Percentiles rank a stretch among this genome's conserved stretches.
Evolutionary conservation across 305 asterid genomes (phyloP).

Genomic region (Plantago coronopus): DNA sequence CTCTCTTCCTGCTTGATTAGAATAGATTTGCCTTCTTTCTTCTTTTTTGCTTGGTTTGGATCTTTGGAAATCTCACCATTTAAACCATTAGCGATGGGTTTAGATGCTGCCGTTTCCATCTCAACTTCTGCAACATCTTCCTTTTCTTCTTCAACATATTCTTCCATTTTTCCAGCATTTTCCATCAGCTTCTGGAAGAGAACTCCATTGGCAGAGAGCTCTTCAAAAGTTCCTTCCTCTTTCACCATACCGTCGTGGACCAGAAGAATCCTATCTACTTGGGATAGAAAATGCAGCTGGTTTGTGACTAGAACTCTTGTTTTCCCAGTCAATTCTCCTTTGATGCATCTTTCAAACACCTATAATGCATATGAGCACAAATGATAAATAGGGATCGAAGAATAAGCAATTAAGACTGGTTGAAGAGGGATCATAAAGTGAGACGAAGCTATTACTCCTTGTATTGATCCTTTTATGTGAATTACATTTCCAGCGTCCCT

Average conservation of each 20-base stretch:
- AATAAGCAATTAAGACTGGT: constrained; percentile 1
- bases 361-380: constrained; percentile 28
- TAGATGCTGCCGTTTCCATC: constrained; percentile 29
- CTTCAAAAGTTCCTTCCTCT: constrained; percentile 96
- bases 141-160: constrained; percentile 66
- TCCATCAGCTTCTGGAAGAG: constrained; percentile 89
- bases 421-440: constrained; percentile 7
- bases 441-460: constrained; percentile 7
- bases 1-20: constrained; percentile 91
- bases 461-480: constrained; percentile 5
- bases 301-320: constrained; percentile 95
- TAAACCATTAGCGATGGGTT: constrained; percentile 46
- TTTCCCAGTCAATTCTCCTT: constrained; percentile 80
- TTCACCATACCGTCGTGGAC: constrained; percentile 92
- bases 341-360: constrained; percentile 94
- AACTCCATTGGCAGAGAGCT: constrained; percentile 68
- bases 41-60: constrained; percentile 33
- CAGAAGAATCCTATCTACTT: constrained; percentile 87
- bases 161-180: constrained; percentile 99
- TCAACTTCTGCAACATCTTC: constrained; percentile 39
- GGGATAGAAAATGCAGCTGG: constrained; percentile 92
- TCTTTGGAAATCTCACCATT: constrained; percentile 42
- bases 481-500: neutral
- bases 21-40: constrained; percentile 63
- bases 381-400: constrained; percentile 10